A percentile compares a stretch with the other conserved stretches of the same genome.
These are phyloP conservation scores for Salvia rosmarinus DNA, from an alignment of 257 asterid species.

Conservation along the genomic window DNA sequence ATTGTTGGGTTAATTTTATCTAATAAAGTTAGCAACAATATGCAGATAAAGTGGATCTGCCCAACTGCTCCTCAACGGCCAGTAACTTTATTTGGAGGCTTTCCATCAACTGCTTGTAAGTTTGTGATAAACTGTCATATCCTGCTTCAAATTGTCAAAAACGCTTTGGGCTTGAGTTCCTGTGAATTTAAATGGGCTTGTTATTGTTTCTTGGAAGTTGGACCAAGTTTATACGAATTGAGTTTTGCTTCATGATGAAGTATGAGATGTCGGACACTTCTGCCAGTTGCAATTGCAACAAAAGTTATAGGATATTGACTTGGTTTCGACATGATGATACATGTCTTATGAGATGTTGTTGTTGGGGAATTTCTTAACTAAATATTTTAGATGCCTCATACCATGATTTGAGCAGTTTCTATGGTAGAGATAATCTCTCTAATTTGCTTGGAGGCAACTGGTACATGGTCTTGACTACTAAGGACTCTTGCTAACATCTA, in stretches of 20 bases:
- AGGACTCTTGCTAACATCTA: too few relatives aligned
- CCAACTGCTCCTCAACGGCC: constrained; percentile 88
- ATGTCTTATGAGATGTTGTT: neutral
- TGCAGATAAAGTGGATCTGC: constrained; percentile 95
- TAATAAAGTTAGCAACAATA: constrained; percentile 10
- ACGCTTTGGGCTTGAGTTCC: constrained; percentile 8
- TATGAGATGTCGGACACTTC: neutral
- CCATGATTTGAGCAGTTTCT: neutral
- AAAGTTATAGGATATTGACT: neutral
- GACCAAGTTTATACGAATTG: neutral
- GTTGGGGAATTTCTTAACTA: neutral
- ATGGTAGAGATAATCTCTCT: too few relatives aligned
- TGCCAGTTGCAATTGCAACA: neutral
- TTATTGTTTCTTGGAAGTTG: constrained; percentile 3
- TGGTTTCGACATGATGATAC: neutral
- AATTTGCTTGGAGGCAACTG: neutral
- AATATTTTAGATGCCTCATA: neutral
- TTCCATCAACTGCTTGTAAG: constrained; percentile 90
- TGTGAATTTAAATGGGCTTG: constrained; percentile 1
- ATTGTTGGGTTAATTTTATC: constrained; percentile 15
- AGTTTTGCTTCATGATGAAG: constrained; percentile 16
- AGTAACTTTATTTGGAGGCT: constrained; percentile 81
- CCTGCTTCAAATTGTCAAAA: constrained; percentile 4
- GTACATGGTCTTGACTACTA: neutral
- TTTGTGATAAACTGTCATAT: constrained; percentile 16